Evolutionary conservation across 805 yeast genomes (phyloP), one percentile per base, ranked within the genome.

Genomic region (Zygotorulaspora florentina): DNA sequence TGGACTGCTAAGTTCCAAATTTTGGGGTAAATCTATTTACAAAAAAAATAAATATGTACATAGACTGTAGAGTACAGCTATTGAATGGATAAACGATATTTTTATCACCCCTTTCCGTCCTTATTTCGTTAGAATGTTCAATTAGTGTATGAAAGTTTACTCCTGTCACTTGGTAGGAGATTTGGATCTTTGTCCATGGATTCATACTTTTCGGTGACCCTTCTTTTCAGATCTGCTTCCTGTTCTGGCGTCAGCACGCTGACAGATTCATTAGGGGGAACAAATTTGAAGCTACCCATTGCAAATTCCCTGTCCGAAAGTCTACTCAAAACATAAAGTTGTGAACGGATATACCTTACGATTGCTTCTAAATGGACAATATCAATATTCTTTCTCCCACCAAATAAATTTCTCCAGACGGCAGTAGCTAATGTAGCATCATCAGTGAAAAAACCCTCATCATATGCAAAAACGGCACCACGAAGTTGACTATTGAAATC

Each of bases 271-370:
- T 83, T 79, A 10, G 96, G 95, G 9, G 90, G 80, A 33, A 87
- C 85, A 68, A 93, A 93, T 45, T 74, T 75, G 66, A 90, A 89
- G 56, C 82, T 80, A 27, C 99, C 99, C 55, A 86, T 80, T 1
- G 95, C 96, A 71, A 93, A 91, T 55, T 91, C 96, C 56, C 95
- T 76, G 65, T 93, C 99, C 27, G 88, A 77, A 74, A 88, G 79
- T 63, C 83, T 82, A 62, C 85, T 85, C 59, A 93, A 71, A 12
- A 93, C 91, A 61, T 90, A 93, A 41, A 93, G 70, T 63, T 93
- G 96, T 56, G 87, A 83, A 64, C 97, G 81, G 23, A 88, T 83
- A 62, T 91, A 93, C 52, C 87, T 87, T n/a, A 90, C 87, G 55
- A 86, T 73, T 11, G 93, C 90, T 65, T 90, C 97, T 36, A 93